Evolutionary conservation across 208 protist genomes (phyloP), one percentile per base, ranked within the genome.

Genomic region (Trypanosoma theileri): DNA sequence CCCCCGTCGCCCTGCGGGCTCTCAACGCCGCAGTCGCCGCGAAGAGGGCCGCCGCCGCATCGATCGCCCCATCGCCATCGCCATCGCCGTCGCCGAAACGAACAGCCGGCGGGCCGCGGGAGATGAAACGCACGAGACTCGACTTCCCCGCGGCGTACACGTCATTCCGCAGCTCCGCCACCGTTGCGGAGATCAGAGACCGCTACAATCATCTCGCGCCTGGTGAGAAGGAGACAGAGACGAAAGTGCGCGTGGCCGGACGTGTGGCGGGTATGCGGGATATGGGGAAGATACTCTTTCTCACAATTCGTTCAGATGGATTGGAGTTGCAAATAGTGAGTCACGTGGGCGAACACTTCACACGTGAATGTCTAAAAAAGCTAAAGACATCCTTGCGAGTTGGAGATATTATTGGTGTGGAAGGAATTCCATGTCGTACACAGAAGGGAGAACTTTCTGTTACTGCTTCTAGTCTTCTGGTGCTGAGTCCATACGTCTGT

Each of bases 331-430:
- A 96, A 76, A 61, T 96, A 19, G 66, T 93, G 3, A 75, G 74
- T 4, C 85, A 87, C 61, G 88, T 88, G 6, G 73, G 62, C 22
- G 79, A 80, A 14, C 41, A 67, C 22, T 81, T 91, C 62, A 77
- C 67, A 19, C 85, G 84, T 68, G 75, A 73, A 12, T 73, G 80
- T 35, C 71, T 96, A 16, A 80, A 83, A 59, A 55, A 73, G 12
- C 69, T 94, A 52, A 79, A 65, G 31, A 66, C 67, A 14, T 61
- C 73, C 8, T 22, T 96, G 21, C 82, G 81, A 9, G 69, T 84
- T 17, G 94, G 94, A 4, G 94, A 98, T 62, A 89, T 96, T 63
- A 59, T 98, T 59, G 92, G 92, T 13, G 84, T 79, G n/a, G 85
- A 73, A 28, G 94, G 94, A 8, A 41, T 69, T 21, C 87, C 91